Base-by-base conservation (phyloP, 768 basidiomycete genomes). In the Russula earlei region DNA sequence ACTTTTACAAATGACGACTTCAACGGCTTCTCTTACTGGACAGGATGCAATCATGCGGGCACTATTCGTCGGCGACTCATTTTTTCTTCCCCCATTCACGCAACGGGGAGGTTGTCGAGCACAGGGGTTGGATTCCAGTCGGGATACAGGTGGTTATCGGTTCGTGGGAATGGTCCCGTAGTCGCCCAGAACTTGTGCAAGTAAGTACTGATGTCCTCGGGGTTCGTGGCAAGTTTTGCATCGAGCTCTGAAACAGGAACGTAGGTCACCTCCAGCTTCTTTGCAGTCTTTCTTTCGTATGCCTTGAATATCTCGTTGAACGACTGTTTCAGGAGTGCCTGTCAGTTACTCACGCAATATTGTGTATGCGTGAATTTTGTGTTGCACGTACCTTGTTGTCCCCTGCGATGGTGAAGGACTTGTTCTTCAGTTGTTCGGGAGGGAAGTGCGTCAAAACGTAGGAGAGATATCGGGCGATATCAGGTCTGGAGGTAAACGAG, bases 391-490 rank as follows among this genome's bases (percentile, higher is more conserved):
- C 58, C 40, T 49, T 52, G 42, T 17, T 55, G 12, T 60, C 62
- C 9, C 54, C 62, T 5, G 44, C 33, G 4, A 63, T 25, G 14
- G 17, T 24, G 49, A 63, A 55, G 1, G 36, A n/a, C 10, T 43
- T 36, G 31, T 54, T 44, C 33, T 59, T 31, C 24, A 65, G 34
- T 7, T 61, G 31, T 11, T 52, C 55, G 14, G 46, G 7, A 8
- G 56, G 49, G 5, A 63, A 22, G 44, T 36, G 51, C 6, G 62
- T 62, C 20, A 64, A 45, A n/a, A 56, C 60, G 31, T 65, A 42
- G 5, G 52, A 42, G n/a, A 64, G 17, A 27, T 56, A 64, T 45
- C 63, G 60, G 8, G 64, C 65, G 12, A 63, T 54, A 45, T 65
- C 65, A 17, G 22, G n/a, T 5, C 57, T 56, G 19, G 61, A 45